These are phyloP conservation scores for Colletotrichum destructivum DNA, from an alignment of 2,329 filamentous ascomycete species.

Conservation along the genomic window DNA sequence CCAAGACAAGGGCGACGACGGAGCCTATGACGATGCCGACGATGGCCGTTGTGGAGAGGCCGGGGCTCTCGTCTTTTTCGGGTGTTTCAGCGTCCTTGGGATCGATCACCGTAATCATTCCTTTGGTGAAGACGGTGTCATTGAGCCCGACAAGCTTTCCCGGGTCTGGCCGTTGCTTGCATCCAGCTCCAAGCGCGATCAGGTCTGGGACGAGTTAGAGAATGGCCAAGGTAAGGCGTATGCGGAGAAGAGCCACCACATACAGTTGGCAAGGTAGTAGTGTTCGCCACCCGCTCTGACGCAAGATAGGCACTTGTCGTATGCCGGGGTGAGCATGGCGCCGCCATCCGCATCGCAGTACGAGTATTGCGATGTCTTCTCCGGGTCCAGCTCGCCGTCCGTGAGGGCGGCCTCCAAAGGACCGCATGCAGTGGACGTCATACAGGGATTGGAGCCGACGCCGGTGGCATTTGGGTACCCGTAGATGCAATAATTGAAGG, in stretches of 20 bases:
- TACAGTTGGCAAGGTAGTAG: constrained; percentile 66
- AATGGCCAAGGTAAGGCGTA: constrained; percentile 23
- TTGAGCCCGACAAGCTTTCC: constrained; percentile 58
- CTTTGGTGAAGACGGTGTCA: constrained; percentile 61
- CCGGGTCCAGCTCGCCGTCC: constrained; percentile 55
- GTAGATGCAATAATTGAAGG: constrained; percentile 67
- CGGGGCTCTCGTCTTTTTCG: constrained; percentile 37
- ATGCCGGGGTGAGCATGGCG: constrained; percentile 52
- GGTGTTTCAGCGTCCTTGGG: constrained; percentile 45
- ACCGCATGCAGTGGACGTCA: constrained; percentile 67
- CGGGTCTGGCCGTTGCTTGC: constrained; percentile 60
- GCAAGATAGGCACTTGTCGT: constrained; percentile 62
- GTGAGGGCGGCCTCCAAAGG: constrained; percentile 58
- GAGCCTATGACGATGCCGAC: constrained; percentile 60
- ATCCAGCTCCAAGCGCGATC: constrained; percentile 66
- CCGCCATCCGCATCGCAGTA: constrained; percentile 63
- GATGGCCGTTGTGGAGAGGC: constrained; percentile 57
- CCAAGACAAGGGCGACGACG: constrained; percentile 55
- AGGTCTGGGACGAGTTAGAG: constrained; percentile 55
- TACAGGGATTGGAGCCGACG: constrained; percentile 63
- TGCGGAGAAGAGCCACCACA: constrained; percentile 45
- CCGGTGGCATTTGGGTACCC: constrained; percentile 64
- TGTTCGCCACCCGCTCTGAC: constrained; percentile 59
- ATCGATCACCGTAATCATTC: constrained; percentile 51
- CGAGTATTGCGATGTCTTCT: constrained; percentile 53